Evolutionary conservation across 352 stramenopile genomes (phyloP), one percentile per base, ranked within the genome.

Genomic region (Pythium monospermum): DNA sequence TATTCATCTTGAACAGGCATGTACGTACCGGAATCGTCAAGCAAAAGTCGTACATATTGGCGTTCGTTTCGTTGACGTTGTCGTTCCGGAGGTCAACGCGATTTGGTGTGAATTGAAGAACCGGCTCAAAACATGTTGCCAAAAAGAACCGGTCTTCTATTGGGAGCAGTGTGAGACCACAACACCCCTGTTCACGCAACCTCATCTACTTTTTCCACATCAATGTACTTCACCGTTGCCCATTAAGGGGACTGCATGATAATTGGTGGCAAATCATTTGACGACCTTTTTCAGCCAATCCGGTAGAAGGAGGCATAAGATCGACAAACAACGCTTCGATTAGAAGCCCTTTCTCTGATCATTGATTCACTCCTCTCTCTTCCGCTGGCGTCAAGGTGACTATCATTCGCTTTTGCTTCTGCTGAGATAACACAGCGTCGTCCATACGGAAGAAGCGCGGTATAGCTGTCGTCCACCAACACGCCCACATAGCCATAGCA

Each of bases 11-110:
- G 25, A 8, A 57, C 5, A 8, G 12, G 22, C 16, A 18, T 30
- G 21, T n/a, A 75, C 77, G 60, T 78, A 93, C 82, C 40, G 82
- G 82, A 53, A 93, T 71, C 53, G 82, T 93, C 44, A 93, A 69
- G 70, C 82, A 93, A 57, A 93, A 93, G 75, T 93, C 82, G 67
- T 93, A 91, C 82, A 93, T 90, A 37, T 21, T 57, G 13, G 43
- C 27, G n/a, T n/a, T n/a, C n/a, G 30, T 35, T 35, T 35, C 30
- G 8, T 13, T 13, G 7, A 13, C 30, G 30, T 35, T n/a, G 30
- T 8, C 30, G 30, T 35, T 35, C 30, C 30, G 30, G 13, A 13
- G 30, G 30, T 35, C 30, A 35, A 35, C 7, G n/a, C n/a, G n/a
- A n/a, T n/a, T 13, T 13, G 13, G 30, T 35, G 30, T 35, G 30